Evolutionary conservation across 163 green algal genomes (phyloP).

Genomic region (Scenedesmus sp.): DNA sequence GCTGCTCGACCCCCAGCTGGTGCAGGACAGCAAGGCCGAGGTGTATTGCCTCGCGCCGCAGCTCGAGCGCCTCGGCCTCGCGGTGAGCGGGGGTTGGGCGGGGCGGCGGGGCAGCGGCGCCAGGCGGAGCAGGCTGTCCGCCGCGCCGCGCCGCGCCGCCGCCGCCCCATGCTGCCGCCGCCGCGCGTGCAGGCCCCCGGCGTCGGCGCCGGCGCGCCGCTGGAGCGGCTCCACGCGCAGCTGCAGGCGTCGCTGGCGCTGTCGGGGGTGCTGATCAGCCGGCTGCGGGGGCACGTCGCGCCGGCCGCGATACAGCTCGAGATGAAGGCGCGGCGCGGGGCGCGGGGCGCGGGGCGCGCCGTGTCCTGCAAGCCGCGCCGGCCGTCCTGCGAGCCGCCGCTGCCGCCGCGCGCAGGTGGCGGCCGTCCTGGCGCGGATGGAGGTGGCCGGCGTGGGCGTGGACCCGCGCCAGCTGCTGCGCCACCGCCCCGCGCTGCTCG

Average conservation of each 20-base stretch:
- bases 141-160: too few relatives aligned
- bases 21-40: too few relatives aligned
- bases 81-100: too few relatives aligned
- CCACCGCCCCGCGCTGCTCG: conserved; percentile 6
- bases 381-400: background rate
- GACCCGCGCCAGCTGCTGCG: background rate
- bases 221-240: conserved; percentile 27
- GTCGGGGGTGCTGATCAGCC: background rate
- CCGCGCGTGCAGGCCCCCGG: too few relatives aligned
- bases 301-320: conserved; percentile 8
- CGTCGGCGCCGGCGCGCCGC: too few relatives aligned
- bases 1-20: conserved; percentile 34
- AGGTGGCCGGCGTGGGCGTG: conserved; percentile 11
- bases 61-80: background rate
- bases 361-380: background rate
- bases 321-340: conserved; percentile 10
- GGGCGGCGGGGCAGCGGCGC: too few relatives aligned
- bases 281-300: background rate
- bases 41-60: too few relatives aligned
- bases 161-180: too few relatives aligned
- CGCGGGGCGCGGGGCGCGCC: background rate
- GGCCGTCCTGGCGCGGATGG: conserved; percentile 37
- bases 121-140: too few relatives aligned
- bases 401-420: background rate
- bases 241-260: background rate